Evolutionary conservation across 768 basidiomycete species (phyloP).

Genomic region (Pleurotus cornucopiae): DNA sequence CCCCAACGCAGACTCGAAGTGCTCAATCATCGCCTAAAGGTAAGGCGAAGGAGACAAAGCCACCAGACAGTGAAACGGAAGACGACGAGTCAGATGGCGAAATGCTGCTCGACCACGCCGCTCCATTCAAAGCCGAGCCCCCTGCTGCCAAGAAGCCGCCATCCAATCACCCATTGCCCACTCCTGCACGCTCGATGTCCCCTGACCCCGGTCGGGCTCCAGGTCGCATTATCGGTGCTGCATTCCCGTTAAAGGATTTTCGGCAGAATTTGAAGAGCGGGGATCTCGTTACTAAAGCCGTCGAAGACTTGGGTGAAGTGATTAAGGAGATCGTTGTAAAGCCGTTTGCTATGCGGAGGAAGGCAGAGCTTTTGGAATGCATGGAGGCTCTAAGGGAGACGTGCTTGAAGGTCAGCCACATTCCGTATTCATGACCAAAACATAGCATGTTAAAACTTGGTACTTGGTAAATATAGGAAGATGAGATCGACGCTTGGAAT

Average conservation of each 20-base stretch:
- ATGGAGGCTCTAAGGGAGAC: conserved; percentile 62
- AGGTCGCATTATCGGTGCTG: conserved; percentile 73
- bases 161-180: conserved; percentile 34
- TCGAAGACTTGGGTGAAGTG: conserved; percentile 71
- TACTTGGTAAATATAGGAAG: conserved; percentile 44
- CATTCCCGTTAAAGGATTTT: conserved; percentile 77
- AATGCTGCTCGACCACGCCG: conserved; percentile 13
- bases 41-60: conserved; percentile 22
- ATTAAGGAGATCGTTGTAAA: conserved; percentile 64
- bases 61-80: conserved; percentile 53
- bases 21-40: conserved; percentile 19
- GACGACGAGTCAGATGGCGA: conserved; percentile 33
- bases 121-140: not conserved
- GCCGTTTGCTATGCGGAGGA: conserved; percentile 69
- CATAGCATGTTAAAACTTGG: not conserved
- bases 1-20: conserved; percentile 13
- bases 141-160: conserved; percentile 11
- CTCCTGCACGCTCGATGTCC: conserved; percentile 49
- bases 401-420: conserved; percentile 51
- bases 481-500: conserved; percentile 85
- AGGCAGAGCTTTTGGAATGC: conserved; percentile 70
- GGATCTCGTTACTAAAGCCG: conserved; percentile 81
- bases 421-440: too few species aligned
- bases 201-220: conserved; percentile 52
- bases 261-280: conserved; percentile 62